Percentiles rank a stretch among this genome's conserved stretches.
Conservation (phyloP, 2,329 filamentous ascomycete species). For the Pyricularia sp. region DNA sequence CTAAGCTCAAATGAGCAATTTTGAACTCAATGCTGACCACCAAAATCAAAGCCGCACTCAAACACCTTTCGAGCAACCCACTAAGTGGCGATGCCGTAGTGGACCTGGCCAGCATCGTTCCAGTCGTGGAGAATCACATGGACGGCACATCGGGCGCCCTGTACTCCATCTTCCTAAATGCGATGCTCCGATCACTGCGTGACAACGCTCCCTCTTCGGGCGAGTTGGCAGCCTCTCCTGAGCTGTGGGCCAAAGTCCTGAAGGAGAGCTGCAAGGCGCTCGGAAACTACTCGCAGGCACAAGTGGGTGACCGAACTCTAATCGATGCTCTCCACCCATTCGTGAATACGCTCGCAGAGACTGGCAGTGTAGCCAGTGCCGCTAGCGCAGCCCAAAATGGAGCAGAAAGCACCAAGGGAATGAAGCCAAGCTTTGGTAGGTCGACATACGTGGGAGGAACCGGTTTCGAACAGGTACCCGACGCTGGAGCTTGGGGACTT, state of each 20-base stretch:
- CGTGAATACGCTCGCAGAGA: conserved; percentile 54
- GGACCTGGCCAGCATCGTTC: conserved; percentile 38
- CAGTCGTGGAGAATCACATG: conserved; percentile 44
- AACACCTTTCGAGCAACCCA: conserved; percentile 29
- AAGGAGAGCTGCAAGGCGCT: conserved; percentile 58
- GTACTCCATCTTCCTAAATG: conserved; percentile 78
- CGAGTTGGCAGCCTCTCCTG: conserved; percentile 17
- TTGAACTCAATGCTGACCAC: not conserved
- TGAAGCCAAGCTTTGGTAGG: conserved; percentile 78
- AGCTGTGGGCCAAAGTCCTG: conserved; percentile 51
- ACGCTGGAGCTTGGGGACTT: conserved; percentile 59
- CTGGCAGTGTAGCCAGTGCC: conserved; percentile 56
- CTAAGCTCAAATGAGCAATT: not conserved
- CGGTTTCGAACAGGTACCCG: conserved; percentile 58
- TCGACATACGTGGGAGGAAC: conserved; percentile 70
- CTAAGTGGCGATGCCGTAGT: conserved; percentile 38
- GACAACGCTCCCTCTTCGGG: conserved; percentile 21
- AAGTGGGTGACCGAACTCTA: conserved; percentile 75
- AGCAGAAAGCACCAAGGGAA: conserved; percentile 75
- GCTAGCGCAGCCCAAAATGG: conserved; percentile 63
- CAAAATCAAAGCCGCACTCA: conserved; percentile 31
- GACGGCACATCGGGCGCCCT: conserved; percentile 49
- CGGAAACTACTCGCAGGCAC: conserved; percentile 73
- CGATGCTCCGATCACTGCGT: conserved; percentile 54
- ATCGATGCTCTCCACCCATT: conserved; percentile 84